Evolutionary conservation across 768 basidiomycete species (phyloP), one percentile per base, ranked within the genome.

Genomic region (Artomyces pyxidatus): DNA sequence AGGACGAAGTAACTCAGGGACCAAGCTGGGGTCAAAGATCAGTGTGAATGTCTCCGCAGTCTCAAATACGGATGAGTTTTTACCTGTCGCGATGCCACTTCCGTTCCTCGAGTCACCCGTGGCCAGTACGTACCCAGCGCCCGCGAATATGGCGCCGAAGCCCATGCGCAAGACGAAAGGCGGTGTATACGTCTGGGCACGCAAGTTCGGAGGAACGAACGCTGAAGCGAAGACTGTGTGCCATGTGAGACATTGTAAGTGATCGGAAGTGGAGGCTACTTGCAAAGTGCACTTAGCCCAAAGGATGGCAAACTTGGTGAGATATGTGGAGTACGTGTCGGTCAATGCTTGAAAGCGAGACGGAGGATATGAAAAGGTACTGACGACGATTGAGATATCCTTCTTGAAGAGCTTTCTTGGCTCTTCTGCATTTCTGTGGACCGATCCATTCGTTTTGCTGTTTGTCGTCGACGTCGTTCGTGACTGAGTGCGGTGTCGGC

Each of bases 1-100:
- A 74, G 48, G 17, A 71, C 58, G 28, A 74, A 64, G 49, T 73
- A 74, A 28, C 67, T 73, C 40, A 74, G 56, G n/a, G 71, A 71
- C 71, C 71, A 74, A 6, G 72, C 73, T 71, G 41, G 4, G 48
- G 27, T 37, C 14, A 43, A 14, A 39, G 26, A 37, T 28, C 30
- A 48, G 38, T n/a, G 12, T 32, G 10, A 5, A n/a, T 17, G 32
- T 23, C 5, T n/a, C 22, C 19, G 10, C 11, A 51, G 38, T 44
- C 16, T 1, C n/a, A 29, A 30, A 19, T 9, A 37, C 17, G 28
- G 11, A 17, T 58, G 25, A 11, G 42, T 14, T 51, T 58, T 39
- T 43, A 69, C 68, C 62, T 22, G 68, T 75, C 17, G 68, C 55
- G 19, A 74, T 70, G 0, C 74, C 75, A 45, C 69, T 65, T 1